Percentiles rank a stretch among this genome's conserved stretches.
These are phyloP conservation scores for Trebouxia sp. DNA, from an alignment of 139 green algal genomes.

Conservation along the genomic window DNA sequence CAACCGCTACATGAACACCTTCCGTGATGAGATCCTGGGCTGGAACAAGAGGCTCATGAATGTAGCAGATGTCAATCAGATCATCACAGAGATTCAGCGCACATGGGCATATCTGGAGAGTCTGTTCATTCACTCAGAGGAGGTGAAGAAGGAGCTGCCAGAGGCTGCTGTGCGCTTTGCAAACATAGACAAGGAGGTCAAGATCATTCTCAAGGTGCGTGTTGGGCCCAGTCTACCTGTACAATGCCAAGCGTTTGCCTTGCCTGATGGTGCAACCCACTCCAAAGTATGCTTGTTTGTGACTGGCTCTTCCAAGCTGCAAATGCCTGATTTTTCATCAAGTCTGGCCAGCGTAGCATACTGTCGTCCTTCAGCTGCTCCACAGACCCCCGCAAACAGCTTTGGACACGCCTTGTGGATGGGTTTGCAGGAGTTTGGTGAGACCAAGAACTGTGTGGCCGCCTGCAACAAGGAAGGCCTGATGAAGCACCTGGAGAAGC, in stretches of 20 bases:
- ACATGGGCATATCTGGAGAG: slow-evolving; percentile 86
- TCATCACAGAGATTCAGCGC: slow-evolving; percentile 83
- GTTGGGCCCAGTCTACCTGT: no score
- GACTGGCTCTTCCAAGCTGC: no score
- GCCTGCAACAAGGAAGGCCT: slow-evolving; percentile 77
- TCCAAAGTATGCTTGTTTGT: no score
- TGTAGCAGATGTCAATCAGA: slow-evolving; percentile 81
- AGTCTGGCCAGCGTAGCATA: no score
- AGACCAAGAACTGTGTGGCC: slow-evolving; percentile 73
- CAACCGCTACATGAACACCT: slow-evolving; percentile 90
- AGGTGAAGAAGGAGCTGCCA: slow-evolving; percentile 90
- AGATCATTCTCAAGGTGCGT: slow-evolving; percentile 46
- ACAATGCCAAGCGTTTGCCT: no score
- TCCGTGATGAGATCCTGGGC: slow-evolving; percentile 75
- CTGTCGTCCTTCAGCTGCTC: no score
- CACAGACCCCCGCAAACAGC: no score
- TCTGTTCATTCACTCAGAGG: slow-evolving; percentile 86
- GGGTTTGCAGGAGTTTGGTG: slow-evolving; percentile 33
- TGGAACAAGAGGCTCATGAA: slow-evolving; percentile 87
- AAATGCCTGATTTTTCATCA: no score
- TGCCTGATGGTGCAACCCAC: neutral
- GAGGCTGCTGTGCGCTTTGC: slow-evolving; percentile 77
- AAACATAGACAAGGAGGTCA: slow-evolving; percentile 78
- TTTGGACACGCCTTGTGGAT: no score
- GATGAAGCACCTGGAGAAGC: slow-evolving; percentile 77